phyloP scores from a whole-genome alignment of 2,329 filamentous ascomycete species.

The Trichophyton benhamiae region DNA sequence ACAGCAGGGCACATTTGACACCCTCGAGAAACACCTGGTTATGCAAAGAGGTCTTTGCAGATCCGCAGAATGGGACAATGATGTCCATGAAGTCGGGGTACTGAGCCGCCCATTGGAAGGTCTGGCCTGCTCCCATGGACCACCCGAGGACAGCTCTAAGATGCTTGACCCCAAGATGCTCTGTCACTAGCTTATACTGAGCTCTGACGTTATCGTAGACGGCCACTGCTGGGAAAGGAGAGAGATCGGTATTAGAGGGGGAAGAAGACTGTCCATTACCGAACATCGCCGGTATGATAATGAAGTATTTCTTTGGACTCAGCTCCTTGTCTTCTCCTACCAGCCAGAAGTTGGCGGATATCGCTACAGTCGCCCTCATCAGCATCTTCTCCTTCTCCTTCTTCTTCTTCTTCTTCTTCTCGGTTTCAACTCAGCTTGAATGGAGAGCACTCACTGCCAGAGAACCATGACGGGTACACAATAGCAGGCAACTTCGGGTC shows the following conservation, averaged over 20 bases:
- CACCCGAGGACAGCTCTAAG: slow-evolving; percentile 53
- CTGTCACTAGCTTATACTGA: slow-evolving; percentile 53
- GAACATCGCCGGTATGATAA: slow-evolving; percentile 56
- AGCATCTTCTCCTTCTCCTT: not conserved
- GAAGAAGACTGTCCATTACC: slow-evolving; percentile 58
- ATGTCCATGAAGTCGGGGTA: slow-evolving; percentile 55
- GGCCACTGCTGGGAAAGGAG: slow-evolving; percentile 49
- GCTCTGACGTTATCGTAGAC: slow-evolving; percentile 60
- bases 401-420: no score
- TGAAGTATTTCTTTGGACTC: slow-evolving; percentile 53
- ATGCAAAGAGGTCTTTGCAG: slow-evolving; percentile 51
- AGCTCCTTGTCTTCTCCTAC: slow-evolving; percentile 54
- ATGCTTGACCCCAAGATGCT: slow-evolving; percentile 49
- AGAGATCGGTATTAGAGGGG: slow-evolving; percentile 48
- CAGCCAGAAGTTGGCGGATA: slow-evolving; percentile 64
- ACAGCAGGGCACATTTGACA: slow-evolving; percentile 48
- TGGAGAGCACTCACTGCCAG: slow-evolving; percentile 36
- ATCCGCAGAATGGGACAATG: slow-evolving; percentile 53
- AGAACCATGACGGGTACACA: slow-evolving; percentile 69
- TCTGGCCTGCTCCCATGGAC: slow-evolving; percentile 59
- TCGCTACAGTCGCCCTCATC: slow-evolving; percentile 27
- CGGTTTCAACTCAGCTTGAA: not conserved
- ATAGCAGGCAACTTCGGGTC: slow-evolving; percentile 50
- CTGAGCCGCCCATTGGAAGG: slow-evolving; percentile 52
- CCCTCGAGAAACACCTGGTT: slow-evolving; percentile 58